Evolutionary conservation across 2,329 filamentous ascomycete species (phyloP), one percentile per base, ranked within the genome.

Genomic region (Chaetomiaceae sp.): DNA sequence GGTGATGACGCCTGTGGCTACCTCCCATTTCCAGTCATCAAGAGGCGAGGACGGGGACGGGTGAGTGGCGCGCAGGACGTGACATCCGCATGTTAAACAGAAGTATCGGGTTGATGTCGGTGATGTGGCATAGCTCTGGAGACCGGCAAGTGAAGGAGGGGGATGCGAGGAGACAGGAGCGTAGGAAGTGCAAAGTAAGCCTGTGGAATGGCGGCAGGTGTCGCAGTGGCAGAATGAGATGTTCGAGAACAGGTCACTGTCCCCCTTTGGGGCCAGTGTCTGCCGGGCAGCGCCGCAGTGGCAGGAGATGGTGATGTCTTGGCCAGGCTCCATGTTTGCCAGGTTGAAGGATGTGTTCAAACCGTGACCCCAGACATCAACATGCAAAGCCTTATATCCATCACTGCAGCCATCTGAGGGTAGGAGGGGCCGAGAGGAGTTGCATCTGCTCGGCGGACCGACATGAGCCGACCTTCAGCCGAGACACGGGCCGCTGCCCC

Each of bases 71-170:
- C 66, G 66, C 48, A 74, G 72, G 17, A 75, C 36, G 47, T 75
- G 74, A 44, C 74, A 75, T 1, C 74, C 72, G 44, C 73, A 75
- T 1, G 48, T 63, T 0, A 54, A 50, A 53, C 73, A 76, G 55
- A 76, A 75, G 56, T 70, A 71, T 5, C 67, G 61, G 1, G 57
- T 64, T 2, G 59, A 58, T 2, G 34, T 34, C 0, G 52, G 27
- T 0, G 56, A 54, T 1, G 59, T 47, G 1, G 58, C 22, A n/a
- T 60, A 61, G 17, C 37, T 40, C 9, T 44, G 33, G 19, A 71
- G 56, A 1, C 52, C 55, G 0, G 49, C 34, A 1, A 62, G 9
- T 1, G 51, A 59, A 7, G 51, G 38, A 23, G 51, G 8, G 0
- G 20, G n/a, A 0, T 64, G 62, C 0, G 36, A 34, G 1, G 55